These are phyloP conservation scores for Colletotrichum phormii DNA, from an alignment of 2,329 filamentous ascomycete genomes.

Conservation along the genomic window DNA sequence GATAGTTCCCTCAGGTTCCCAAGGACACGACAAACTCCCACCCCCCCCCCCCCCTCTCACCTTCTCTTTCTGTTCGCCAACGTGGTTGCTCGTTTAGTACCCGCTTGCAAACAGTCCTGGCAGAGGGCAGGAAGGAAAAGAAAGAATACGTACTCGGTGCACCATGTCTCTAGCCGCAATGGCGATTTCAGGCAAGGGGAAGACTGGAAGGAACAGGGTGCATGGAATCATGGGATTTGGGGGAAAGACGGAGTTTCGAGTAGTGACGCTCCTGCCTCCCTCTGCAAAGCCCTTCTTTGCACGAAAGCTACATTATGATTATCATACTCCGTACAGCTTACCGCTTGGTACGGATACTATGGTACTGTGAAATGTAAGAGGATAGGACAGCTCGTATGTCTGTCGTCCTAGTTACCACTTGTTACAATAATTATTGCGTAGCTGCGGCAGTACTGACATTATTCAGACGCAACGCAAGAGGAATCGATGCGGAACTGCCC, in stretches of 20 bases:
- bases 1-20: too few relatives aligned
- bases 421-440: neutral
- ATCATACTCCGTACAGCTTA: too few relatives aligned
- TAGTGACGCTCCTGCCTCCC: neutral
- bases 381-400: too few relatives aligned
- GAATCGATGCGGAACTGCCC: neutral
- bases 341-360: too few relatives aligned
- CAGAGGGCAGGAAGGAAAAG: slow-evolving; percentile 7
- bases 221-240: slow-evolving; percentile 1
- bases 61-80: neutral
- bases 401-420: neutral
- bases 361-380: too few relatives aligned
- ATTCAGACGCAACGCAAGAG: neutral
- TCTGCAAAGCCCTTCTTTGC: neutral
- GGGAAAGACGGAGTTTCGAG: neutral
- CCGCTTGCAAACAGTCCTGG: neutral
- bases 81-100: neutral
- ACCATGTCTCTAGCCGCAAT: neutral
- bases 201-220: neutral
- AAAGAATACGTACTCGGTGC: neutral
- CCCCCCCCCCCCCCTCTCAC: too few relatives aligned
- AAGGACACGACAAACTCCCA: neutral
- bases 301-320: neutral
- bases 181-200: neutral
- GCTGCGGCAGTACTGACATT: neutral